phyloP scores from a whole-genome alignment of 1,284 basidiomycete genomes.

The Cutaneotrichosporon sp. region DNA sequence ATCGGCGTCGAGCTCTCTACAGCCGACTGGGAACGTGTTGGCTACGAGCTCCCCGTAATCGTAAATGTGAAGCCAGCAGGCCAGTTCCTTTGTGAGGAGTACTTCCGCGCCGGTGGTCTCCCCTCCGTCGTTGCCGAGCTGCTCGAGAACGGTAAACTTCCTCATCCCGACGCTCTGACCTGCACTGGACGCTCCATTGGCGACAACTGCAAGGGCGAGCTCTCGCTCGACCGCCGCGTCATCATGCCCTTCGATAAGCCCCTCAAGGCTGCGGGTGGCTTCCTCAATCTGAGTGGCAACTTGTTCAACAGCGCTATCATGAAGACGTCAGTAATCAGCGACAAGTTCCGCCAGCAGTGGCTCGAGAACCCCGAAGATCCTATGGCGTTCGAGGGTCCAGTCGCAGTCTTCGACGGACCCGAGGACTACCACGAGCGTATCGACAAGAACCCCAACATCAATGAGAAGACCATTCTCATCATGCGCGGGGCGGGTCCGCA shows the following conservation, averaged over 20 bases:
- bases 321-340: constrained; percentile 48
- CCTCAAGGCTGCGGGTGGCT: constrained; percentile 40
- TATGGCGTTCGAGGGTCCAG: constrained; percentile 48
- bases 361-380: constrained; percentile 44
- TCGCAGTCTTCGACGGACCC: constrained; percentile 47
- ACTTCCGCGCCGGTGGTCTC: constrained; percentile 45
- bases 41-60: constrained; percentile 41
- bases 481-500: constrained; percentile 47
- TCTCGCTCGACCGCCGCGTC: constrained; percentile 39
- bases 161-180: constrained; percentile 39
- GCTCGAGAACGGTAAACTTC: constrained; percentile 32
- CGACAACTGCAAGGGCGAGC: constrained; percentile 39
- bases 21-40: constrained; percentile 44
- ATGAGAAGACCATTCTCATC: constrained; percentile 38
- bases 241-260: constrained; percentile 42
- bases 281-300: constrained; percentile 45
- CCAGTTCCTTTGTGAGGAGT: constrained; percentile 46
- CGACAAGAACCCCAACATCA: constrained; percentile 30
- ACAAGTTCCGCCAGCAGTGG: constrained; percentile 40
- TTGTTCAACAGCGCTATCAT: constrained; percentile 49
- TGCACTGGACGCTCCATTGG: constrained; percentile 37
- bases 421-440: constrained; percentile 47
- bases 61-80: constrained; percentile 45
- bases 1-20: constrained; percentile 39
- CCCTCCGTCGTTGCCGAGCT: constrained; percentile 44